These are phyloP conservation scores for Rosa chinensis DNA, from an alignment of 306 rosid genomes.

Conservation along the genomic window DNA sequence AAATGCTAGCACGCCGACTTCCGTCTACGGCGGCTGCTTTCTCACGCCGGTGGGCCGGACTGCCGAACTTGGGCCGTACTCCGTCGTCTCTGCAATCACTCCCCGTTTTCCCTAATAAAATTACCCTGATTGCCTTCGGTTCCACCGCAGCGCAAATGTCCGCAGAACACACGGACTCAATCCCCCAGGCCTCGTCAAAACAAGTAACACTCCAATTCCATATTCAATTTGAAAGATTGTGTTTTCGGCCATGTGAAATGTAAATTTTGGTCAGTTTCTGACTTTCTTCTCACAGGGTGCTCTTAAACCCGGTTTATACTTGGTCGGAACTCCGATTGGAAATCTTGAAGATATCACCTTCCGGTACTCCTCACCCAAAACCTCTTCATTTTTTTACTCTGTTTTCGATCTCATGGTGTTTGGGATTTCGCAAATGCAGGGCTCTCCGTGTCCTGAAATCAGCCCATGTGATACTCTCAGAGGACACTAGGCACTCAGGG, in stretches of 20 bases:
- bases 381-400: background rate
- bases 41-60: slow-evolving; percentile 24
- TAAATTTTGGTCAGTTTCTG: background rate
- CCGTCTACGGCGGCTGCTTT: slow-evolving; percentile 48
- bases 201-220: slow-evolving; percentile 35
- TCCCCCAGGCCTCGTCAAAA: slow-evolving; percentile 40
- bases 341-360: slow-evolving; percentile 78
- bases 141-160: slow-evolving; percentile 39
- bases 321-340: slow-evolving; percentile 90
- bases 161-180: slow-evolving; percentile 20
- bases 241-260: background rate
- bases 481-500: slow-evolving; percentile 94
- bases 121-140: slow-evolving; percentile 26
- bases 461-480: slow-evolving; percentile 81
- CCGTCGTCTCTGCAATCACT: slow-evolving; percentile 30
- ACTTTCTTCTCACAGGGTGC: slow-evolving; percentile 36
- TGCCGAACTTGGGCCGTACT: slow-evolving; percentile 4
- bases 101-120: slow-evolving; percentile 20
- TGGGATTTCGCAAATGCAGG: slow-evolving; percentile 35
- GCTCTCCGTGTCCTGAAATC: slow-evolving; percentile 78
- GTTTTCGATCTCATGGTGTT: background rate
- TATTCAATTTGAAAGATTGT: background rate
- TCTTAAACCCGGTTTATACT: slow-evolving; percentile 75
- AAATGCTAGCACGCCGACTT: slow-evolving; percentile 59
- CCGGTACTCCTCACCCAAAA: slow-evolving; percentile 38